Conservation (phyloP, 1,139 yeast genomes). For the Meyerozyma athensensis region DNA sequence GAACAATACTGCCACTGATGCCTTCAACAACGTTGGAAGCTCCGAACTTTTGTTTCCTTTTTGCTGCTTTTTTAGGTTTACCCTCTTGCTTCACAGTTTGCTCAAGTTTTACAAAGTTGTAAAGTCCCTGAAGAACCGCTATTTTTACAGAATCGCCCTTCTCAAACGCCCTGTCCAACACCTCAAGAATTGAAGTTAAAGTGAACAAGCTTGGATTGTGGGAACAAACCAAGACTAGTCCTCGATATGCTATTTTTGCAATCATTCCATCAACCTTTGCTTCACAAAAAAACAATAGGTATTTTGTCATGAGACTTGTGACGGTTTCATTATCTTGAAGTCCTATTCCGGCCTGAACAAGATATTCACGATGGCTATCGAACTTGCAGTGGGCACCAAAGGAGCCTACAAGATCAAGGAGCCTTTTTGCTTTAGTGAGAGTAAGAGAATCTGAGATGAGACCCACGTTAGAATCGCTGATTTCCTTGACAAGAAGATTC, state of each 20-base stretch:
- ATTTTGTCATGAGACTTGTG: conserved; percentile 51
- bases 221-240: conserved; percentile 53
- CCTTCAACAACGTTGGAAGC: conserved; percentile 49
- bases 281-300: conserved; percentile 50
- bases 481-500: conserved; percentile 32
- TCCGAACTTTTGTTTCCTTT: conserved; percentile 13
- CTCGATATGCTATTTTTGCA: conserved; percentile 50
- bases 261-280: conserved; percentile 19
- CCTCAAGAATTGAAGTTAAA: conserved; percentile 45
- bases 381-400: conserved; percentile 67
- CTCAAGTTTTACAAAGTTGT: not conserved
- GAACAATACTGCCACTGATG: conserved; percentile 66
- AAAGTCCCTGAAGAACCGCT: not conserved
- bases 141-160: conserved; percentile 17
- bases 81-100: conserved; percentile 52
- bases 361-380: conserved; percentile 39
- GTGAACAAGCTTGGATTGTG: conserved; percentile 60
- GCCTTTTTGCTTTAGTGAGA: conserved; percentile 49
- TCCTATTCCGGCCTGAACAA: conserved; percentile 36
- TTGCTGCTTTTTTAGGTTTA: conserved; percentile 35
- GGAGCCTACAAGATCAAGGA: conserved; percentile 60
- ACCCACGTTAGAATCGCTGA: conserved; percentile 10
- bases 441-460: conserved; percentile 4
- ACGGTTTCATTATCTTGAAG: conserved; percentile 51
- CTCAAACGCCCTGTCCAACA: conserved; percentile 50